Evolutionary conservation across 768 basidiomycete genomes (phyloP).

Genomic region (Podaxis sp.): DNA sequence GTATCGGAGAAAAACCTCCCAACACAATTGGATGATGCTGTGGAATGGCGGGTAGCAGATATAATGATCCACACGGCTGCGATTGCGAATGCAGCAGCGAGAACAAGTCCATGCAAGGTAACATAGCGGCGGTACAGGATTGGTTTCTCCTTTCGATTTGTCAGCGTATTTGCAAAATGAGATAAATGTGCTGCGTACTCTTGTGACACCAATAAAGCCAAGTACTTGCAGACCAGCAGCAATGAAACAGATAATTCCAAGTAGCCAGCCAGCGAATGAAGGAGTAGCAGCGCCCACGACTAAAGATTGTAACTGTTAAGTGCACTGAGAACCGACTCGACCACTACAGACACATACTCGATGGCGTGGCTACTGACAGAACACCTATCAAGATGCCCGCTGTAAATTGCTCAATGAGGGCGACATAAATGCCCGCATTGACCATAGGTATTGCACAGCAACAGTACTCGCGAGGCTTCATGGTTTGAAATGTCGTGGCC

Average conservation of each 20-base stretch:
- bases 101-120: constrained; percentile 58
- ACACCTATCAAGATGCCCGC: constrained; percentile 67
- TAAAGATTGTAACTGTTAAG: constrained; percentile 25
- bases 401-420: constrained; percentile 74
- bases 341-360: constrained; percentile 51
- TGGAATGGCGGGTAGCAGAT: constrained; percentile 74
- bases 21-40: constrained; percentile 69
- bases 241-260: constrained; percentile 75
- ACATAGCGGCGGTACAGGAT: constrained; percentile 67
- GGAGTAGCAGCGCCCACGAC: constrained; percentile 90
- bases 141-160: constrained; percentile 57
- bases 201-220: constrained; percentile 83
- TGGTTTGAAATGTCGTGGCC: constrained; percentile 34
- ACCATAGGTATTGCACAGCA: constrained; percentile 91
- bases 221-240: constrained; percentile 76
- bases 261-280: constrained; percentile 67
- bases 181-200: constrained; percentile 42
- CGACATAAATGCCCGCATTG: constrained; percentile 86
- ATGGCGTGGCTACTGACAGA: constrained; percentile 73
- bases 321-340: background rate
- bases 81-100: constrained; percentile 66
- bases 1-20: constrained; percentile 51
- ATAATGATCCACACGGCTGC: constrained; percentile 81
- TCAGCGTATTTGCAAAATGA: background rate
- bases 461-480: constrained; percentile 86